phyloP scores from a whole-genome alignment of 176 grass and related monocot genomes.

The Saccharum officinarum region DNA sequence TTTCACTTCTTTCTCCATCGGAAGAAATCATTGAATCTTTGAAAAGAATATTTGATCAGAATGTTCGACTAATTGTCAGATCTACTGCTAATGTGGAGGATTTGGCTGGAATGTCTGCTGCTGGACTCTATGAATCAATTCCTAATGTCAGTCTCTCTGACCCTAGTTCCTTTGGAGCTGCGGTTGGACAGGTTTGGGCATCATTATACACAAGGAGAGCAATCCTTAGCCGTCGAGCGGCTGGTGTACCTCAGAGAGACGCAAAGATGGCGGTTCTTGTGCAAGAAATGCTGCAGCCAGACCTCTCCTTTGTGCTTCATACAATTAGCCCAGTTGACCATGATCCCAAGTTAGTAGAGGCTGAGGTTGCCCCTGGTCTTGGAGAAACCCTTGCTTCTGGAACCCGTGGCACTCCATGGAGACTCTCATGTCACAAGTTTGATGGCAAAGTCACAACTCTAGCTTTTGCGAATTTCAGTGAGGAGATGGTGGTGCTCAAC shows the following conservation, averaged over 20 bases:
- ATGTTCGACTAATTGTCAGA: slow-evolving; percentile 75
- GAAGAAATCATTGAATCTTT: slow-evolving; percentile 59
- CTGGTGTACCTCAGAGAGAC: slow-evolving; percentile 73
- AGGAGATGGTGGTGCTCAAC: slow-evolving; percentile 67
- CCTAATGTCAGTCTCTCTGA: slow-evolving; percentile 78
- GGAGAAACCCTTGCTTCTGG: slow-evolving; percentile 93
- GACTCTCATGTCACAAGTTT: slow-evolving; percentile 76
- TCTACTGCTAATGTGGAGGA: slow-evolving; percentile 98
- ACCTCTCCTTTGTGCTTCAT: slow-evolving; percentile 93
- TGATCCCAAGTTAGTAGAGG: slow-evolving; percentile 69
- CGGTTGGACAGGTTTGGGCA: slow-evolving; percentile 73
- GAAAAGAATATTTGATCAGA: slow-evolving; percentile 47
- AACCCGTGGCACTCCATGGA: slow-evolving; percentile 91
- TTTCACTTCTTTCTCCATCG: slow-evolving; percentile 59
- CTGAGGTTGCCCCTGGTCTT: slow-evolving; percentile 77
- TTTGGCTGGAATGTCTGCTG: slow-evolving; percentile 96
- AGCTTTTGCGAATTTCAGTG: slow-evolving; percentile 95
- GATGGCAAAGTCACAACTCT: slow-evolving; percentile 62
- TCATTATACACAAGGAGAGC: slow-evolving; percentile 92
- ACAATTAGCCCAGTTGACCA: slow-evolving; percentile 70
- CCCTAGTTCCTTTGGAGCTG: slow-evolving; percentile 55
- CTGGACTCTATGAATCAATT: slow-evolving; percentile 90
- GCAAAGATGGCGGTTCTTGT: slow-evolving; percentile 92
- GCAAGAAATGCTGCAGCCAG: slow-evolving; percentile 83
- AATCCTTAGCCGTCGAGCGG: slow-evolving; percentile 75